Base-by-base conservation (phyloP, 139 green algal genomes). In the Penium margaritaceum region DNA sequence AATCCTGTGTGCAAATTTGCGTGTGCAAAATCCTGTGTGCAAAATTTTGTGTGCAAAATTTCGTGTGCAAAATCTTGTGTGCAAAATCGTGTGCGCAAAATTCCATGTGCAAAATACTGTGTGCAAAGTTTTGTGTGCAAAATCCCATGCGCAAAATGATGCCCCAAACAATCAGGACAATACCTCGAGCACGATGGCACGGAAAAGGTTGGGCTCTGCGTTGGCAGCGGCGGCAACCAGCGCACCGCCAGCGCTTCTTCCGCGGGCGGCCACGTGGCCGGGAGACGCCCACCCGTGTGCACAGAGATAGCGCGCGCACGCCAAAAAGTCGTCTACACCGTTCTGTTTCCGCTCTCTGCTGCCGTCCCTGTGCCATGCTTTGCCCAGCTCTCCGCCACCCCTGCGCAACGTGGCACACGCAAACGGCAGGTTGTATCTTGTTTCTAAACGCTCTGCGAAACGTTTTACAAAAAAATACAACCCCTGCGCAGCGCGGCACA, bases 351-450 rank as follows among this genome's bases (percentile, higher is more conserved):
- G 47, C 39, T 80, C 33, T 21, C 29, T 34, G 0, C 43, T 41
- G n/a, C 70, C 76, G 2, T 57, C 51, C n/a, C 46, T 63, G 78
- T 85, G 80, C 79, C 79, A 85, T 24, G 30, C 47, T 14, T 29
- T 44, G 0, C 79, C 79, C 44, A 85, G 35, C 78, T 85, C 79
- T 1, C 76, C 77, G 24, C 79, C 79, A 19, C 79, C 79, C n/a
- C 79, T 79, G 72, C 64, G 64, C 5, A 36, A 33, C 61, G 24
- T n/a, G n/a, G n/a, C n/a, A n/a, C n/a, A n/a, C n/a, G n/a, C n/a
- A n/a, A n/a, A n/a, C n/a, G n/a, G n/a, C n/a, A n/a, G n/a, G n/a
- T n/a, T n/a, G n/a, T n/a, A n/a, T n/a, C n/a, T n/a, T n/a, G n/a
- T n/a, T n/a, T n/a, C n/a, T n/a, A n/a, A n/a, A n/a, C n/a, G n/a